A percentile compares a stretch with the other conserved stretches of the same genome.
Conservation (phyloP, 2,329 filamentous ascomycete species). For the Neofusicoccum kwambonambiense region DNA sequence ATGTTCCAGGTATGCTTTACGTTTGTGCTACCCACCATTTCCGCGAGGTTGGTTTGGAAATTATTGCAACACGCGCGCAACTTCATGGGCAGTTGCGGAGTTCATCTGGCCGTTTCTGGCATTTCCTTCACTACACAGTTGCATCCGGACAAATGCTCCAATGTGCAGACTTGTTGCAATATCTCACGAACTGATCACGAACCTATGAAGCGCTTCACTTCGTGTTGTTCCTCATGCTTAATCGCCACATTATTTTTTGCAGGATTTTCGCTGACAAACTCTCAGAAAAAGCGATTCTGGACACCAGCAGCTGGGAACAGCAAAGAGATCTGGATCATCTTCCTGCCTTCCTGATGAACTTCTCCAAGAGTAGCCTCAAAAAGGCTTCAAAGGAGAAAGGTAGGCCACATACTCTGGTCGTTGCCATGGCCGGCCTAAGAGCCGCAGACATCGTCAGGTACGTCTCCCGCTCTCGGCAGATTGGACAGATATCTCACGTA, state of each 20-base stretch:
- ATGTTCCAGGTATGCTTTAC: conserved; percentile 65
- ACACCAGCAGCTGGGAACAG: conserved; percentile 73
- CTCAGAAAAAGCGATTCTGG: conserved; percentile 69
- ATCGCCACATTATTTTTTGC: conserved; percentile 20
- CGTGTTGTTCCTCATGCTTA: background rate
- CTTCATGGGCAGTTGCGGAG: too few species aligned
- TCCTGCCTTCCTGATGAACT: conserved; percentile 72
- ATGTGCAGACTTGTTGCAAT: too few species aligned
- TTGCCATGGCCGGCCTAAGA: conserved; percentile 80
- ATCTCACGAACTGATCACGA: too few species aligned
- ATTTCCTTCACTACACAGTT: too few species aligned
- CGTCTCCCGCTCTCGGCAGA: background rate
- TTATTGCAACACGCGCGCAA: too few species aligned
- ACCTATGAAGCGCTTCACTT: background rate
- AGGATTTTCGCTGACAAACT: background rate
- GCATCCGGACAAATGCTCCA: too few species aligned
- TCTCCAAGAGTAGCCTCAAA: conserved; percentile 60
- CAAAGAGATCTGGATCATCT: conserved; percentile 69
- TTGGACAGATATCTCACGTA: conserved; percentile 16
- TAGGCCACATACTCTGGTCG: conserved; percentile 74
- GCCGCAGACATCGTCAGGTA: conserved; percentile 81
- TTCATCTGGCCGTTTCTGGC: too few species aligned
- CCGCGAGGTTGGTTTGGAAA: background rate
- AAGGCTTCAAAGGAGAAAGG: conserved; percentile 63
- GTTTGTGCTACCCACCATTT: background rate